Evolutionary conservation across 257 asterid genomes (phyloP), one percentile per base, ranked within the genome.

Genomic region (Mitragyna speciosa): DNA sequence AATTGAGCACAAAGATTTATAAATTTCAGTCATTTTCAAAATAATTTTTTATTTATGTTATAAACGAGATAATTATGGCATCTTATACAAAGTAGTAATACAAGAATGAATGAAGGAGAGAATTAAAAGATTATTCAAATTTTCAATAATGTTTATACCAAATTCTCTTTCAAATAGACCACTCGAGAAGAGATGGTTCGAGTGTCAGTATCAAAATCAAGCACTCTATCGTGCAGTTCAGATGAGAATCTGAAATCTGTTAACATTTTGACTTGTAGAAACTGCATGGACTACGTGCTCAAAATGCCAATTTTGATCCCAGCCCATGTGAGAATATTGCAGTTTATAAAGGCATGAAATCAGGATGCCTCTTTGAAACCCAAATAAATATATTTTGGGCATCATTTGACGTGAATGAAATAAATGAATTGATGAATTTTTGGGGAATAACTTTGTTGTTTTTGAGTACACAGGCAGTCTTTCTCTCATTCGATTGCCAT

Each of bases 401-500:
- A 80, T 78, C 81, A 54, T 65, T 49, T 36, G 45, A 61, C 6
- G 78, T 33, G 51, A 71, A 28, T 28, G 77, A 71, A 58, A 52
- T 71, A 71, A 70, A 81, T 69, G 64, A 58, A 26, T 8, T 3
- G 69, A 69, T 24, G 36, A n/a, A 17, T 39, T 26, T 70, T 75
- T 36, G 68, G 73, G 54, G 73, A 65, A 81, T 28, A 41, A 33
- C 48, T 41, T 71, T 69, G 47, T 56, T 80, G 77, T 54, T 59
- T 67, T 86, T 83, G 89, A 84, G 90, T 84, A 54, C 31, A 76
- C 73, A 80, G 70, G 76, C 76, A 78, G 81, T 77, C 87, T 87
- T 85, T 78, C 88, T 84, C 73, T 73, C 85, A 74, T 75, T 73
- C 82, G 89, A n/a, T 86, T 83, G 86, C 83, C 77, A 82, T 82